Base-by-base conservation (phyloP, 2,329 filamentous ascomycete genomes). In the Emergomyces africanus region DNA sequence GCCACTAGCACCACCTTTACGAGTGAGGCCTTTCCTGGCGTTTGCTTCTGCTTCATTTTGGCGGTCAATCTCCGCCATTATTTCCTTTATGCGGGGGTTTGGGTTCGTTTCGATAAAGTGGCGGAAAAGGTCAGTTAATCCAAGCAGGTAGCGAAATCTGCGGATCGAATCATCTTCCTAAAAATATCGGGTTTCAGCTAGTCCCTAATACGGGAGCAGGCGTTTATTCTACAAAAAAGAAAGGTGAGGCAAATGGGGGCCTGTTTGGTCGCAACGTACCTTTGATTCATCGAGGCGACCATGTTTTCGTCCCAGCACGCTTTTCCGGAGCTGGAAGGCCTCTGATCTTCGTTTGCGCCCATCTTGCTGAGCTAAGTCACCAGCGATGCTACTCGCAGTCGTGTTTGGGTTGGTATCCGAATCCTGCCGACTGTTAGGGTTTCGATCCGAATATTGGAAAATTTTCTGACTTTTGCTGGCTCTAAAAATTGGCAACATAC, bases 51-150 rank as follows among this genome's bases (percentile, higher is more conserved):
- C 89, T 14, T 82, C 85, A 71, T 97, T 95, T 71, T 96, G 91
- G 53, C 89, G 86, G 74, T 99, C 94, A 68, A 97, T 96, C 74
- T 96, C 89, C 56, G 83, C 82, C 81, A 97, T 94, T 66, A 96
- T 90, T 60, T 95, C 89, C 67, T 92, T 89, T 68, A 97, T 94
- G 67, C 89, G 89, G 18, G 94, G 92, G 69, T 99, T 91, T 5
- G 91, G 92, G 70, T 96, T 99, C 9, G 90, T 90, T 70, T 97
- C 91, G 75, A 99, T 99, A 74, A 99, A 99, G 75, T 99, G 94
- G 64, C 95, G 90, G 78, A 99, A 99, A 23, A 99, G 80, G 69
- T 99, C 94, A 18, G 94, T 99, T 57, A 99, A 79, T 30, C 95
- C 95, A 15, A 99, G 82, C 1, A 99, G 82, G 72, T 99, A 99